Evolutionary conservation across 768 basidiomycete genomes (phyloP).

Genomic region (Lepiota venenata): DNA sequence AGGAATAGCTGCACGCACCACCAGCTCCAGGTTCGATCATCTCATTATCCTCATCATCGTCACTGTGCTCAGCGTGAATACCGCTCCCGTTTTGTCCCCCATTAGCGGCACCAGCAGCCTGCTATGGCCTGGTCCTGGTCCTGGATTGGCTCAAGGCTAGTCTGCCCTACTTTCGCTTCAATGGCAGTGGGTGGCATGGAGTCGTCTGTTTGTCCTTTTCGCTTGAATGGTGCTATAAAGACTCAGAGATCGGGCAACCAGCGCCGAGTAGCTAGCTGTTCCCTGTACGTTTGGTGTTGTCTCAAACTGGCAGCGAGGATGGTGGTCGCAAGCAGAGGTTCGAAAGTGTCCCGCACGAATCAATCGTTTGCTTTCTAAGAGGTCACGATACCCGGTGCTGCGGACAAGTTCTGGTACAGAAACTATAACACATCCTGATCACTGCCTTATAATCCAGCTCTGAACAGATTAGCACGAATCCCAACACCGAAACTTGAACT

Average conservation of each 20-base stretch:
- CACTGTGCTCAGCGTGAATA: conserved; percentile 17
- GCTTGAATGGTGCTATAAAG: too few relatives aligned
- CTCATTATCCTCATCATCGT: conserved; percentile 19
- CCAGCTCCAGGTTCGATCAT: conserved; percentile 19
- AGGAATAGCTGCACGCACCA: conserved; percentile 11
- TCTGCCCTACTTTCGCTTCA: background rate
- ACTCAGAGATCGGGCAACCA: background rate
- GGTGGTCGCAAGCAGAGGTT: background rate
- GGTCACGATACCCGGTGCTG: conserved; percentile 1
- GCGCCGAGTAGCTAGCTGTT: background rate
- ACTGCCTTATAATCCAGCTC: background rate
- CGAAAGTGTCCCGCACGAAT: background rate
- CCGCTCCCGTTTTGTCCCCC: background rate
- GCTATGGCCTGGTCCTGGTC: background rate
- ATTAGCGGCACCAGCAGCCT: background rate
- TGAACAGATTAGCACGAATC: background rate
- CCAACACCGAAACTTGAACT: background rate
- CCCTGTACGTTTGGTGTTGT: background rate
- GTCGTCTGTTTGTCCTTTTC: background rate
- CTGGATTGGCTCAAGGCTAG: background rate
- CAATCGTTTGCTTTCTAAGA: background rate
- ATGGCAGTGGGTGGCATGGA: background rate
- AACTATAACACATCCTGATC: background rate
- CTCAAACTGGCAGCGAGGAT: background rate
- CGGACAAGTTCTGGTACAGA: background rate